Conservation (phyloP, 2,329 filamentous ascomycete species). For the Shiraia sp. region DNA sequence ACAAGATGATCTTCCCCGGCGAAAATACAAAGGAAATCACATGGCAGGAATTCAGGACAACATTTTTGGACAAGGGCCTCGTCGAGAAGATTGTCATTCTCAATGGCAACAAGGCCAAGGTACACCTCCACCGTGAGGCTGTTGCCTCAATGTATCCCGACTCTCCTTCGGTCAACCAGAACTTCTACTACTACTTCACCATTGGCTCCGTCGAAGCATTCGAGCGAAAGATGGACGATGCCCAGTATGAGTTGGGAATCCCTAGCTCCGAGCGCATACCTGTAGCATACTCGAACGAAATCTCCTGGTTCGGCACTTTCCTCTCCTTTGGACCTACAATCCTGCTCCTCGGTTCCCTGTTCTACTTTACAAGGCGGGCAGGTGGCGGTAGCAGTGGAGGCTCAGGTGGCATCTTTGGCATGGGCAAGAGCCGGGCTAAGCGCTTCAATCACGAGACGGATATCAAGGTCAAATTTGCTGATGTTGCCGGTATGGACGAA, state of each 20-base stretch:
- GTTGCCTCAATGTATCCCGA: conserved; percentile 75
- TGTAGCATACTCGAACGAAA: conserved; percentile 81
- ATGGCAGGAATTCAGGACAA: conserved; percentile 93
- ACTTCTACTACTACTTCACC: conserved; percentile 88
- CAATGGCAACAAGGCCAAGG: conserved; percentile 75
- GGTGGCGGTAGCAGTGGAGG: conserved; percentile 65
- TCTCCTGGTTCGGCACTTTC: conserved; percentile 71
- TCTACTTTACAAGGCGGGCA: conserved; percentile 78
- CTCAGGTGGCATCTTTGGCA: conserved; percentile 84
- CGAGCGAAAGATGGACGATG: conserved; percentile 83
- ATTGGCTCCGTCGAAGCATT: conserved; percentile 95
- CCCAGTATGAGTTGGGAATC: conserved; percentile 85
- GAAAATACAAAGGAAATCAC: conserved; percentile 81
- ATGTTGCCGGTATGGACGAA: conserved; percentile 97
- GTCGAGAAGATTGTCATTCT: conserved; percentile 90
- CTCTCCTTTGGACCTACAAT: conserved; percentile 85
- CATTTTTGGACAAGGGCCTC: conserved; percentile 93
- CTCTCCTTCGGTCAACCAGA: conserved; percentile 67
- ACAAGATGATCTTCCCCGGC: conserved; percentile 65
- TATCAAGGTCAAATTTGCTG: conserved; percentile 94
- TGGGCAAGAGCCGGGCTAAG: conserved; percentile 94
- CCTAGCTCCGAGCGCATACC: conserved; percentile 88
- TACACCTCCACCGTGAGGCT: conserved; percentile 77
- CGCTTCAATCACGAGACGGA: conserved; percentile 97
- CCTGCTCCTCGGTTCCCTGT: conserved; percentile 79